Percentiles rank a stretch among this genome's conserved stretches.
These are phyloP conservation scores for Vicia villosa DNA, from an alignment of 306 rosid genomes.

Conservation along the genomic window DNA sequence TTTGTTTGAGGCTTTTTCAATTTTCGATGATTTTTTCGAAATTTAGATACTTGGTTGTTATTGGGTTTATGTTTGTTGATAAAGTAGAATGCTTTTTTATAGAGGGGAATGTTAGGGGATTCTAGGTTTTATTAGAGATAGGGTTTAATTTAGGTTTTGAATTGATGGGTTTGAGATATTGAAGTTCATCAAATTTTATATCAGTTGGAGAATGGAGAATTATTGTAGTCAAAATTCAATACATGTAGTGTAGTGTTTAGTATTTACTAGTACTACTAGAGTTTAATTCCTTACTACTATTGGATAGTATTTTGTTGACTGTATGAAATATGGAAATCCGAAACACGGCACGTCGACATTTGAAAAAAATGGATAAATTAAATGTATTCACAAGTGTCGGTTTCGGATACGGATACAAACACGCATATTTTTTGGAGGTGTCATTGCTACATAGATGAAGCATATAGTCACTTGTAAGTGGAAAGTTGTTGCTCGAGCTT, in stretches of 20 bases:
- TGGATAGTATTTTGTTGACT: too few species aligned
- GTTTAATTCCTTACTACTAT: too few species aligned
- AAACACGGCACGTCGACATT: too few species aligned
- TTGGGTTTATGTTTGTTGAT: not conserved
- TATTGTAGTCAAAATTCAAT: not conserved
- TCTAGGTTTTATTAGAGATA: not conserved
- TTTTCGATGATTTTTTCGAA: not conserved
- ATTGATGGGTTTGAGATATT: not conserved
- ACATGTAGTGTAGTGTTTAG: not conserved
- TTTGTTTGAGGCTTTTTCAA: not conserved
- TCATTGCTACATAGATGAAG: too few species aligned
- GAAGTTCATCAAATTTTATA: not conserved
- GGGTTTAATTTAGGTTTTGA: conserved; percentile 18
- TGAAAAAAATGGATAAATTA: too few species aligned
- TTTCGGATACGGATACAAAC: too few species aligned
- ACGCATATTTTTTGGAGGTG: too few species aligned
- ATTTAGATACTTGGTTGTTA: not conserved
- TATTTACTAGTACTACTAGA: not conserved
- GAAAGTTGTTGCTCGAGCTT: too few species aligned
- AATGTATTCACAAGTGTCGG: too few species aligned
- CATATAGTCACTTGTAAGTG: too few species aligned
- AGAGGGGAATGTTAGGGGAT: not conserved
- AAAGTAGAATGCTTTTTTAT: conserved; percentile 11
- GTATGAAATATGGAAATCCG: too few species aligned
- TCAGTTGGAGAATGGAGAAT: conserved; percentile 11